Evolutionary conservation across 2,329 filamentous ascomycete species (phyloP), one percentile per base, ranked within the genome.

Genomic region (Beauveria pseudobassiana): DNA sequence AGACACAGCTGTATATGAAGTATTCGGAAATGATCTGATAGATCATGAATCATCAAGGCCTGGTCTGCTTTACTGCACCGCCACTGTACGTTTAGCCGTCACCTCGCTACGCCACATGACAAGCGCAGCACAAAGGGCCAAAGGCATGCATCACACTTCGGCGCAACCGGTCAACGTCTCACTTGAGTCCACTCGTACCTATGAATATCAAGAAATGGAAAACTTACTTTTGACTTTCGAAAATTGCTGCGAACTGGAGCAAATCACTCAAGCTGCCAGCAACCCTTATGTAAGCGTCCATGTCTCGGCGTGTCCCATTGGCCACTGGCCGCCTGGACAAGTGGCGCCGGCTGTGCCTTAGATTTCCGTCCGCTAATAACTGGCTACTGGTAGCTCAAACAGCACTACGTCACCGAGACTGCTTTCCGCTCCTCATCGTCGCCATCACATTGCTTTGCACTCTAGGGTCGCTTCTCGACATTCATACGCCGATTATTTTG

Each of bases 341-440:
- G 30, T 55, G 52, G 38, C 52, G 52, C 30, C 52, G 22, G 40
- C 52, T 55, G 38, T 43, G 38, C 52, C 40, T 38, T 16, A 38
- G 34, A 38, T 38, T 16, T 38, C 34, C 34, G 34, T 38, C 34
- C 34, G 14, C 14, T 38, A 14, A 10, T 34, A 14, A 5, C 12
- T 38, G 14, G 34, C 34, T 38, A 38, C 34, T 16, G 14, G 12
- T 38, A 16, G 34, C 34, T 38, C 34, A 5, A 38, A 6, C 24
- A 18, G 12, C 38, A 34, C 48, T 58, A 58, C 55, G 55, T 59
- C 57, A 59, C 57, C 57, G 34, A 59, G 57, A 59, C 48, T 40
- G 20, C 24, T 16, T 50, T n/a, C 30, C 34, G 0, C 28, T 40
- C 28, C n/a, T 18, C n/a, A 7, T 38, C 26, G 2, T 16, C 43